Percentiles rank a stretch among this genome's conserved stretches.
Evolutionary conservation across 805 yeast genomes (phyloP).

Genomic region (Maudiozyma turicensis): DNA sequence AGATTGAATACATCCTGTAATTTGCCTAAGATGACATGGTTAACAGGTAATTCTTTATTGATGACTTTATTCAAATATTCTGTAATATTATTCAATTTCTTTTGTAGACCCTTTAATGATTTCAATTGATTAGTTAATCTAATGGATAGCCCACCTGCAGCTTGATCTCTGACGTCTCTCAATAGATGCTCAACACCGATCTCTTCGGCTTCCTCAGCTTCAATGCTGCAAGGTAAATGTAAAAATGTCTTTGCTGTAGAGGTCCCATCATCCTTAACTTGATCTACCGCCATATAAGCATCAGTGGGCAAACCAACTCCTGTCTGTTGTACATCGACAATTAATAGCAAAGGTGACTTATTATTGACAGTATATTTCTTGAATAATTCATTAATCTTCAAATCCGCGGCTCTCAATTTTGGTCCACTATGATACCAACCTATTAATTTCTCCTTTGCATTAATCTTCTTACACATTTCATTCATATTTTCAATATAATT

Average conservation of each 20-base stretch:
- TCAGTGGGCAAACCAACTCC: conserved; percentile 90
- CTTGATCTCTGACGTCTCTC: conserved; percentile 92
- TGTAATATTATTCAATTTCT: conserved; percentile 68
- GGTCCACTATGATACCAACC: conserved; percentile 99
- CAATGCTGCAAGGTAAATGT: conserved; percentile 84
- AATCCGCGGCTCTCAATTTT: conserved; percentile 75
- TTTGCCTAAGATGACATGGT: conserved; percentile 83
- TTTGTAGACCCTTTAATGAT: conserved; percentile 77
- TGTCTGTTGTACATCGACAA: conserved; percentile 81
- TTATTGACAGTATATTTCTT: conserved; percentile 62
- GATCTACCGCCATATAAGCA: conserved; percentile 89
- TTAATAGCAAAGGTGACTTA: conserved; percentile 58
- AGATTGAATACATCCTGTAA: conserved; percentile 91
- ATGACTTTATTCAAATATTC: conserved; percentile 68
- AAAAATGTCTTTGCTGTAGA: conserved; percentile 86
- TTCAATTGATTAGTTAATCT: conserved; percentile 82
- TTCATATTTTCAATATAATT: conserved; percentile 93
- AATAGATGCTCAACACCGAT: conserved; percentile 95
- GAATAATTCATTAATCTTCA: conserved; percentile 84
- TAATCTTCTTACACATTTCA: conserved; percentile 95
- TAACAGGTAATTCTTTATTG: conserved; percentile 65
- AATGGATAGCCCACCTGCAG: conserved; percentile 85
- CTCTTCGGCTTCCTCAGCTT: conserved; percentile 98
- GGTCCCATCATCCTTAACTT: conserved; percentile 91
- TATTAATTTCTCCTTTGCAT: conserved; percentile 88